Conservation (phyloP, 177 flowering plant species). For the Tripterygium wilfordii region DNA sequence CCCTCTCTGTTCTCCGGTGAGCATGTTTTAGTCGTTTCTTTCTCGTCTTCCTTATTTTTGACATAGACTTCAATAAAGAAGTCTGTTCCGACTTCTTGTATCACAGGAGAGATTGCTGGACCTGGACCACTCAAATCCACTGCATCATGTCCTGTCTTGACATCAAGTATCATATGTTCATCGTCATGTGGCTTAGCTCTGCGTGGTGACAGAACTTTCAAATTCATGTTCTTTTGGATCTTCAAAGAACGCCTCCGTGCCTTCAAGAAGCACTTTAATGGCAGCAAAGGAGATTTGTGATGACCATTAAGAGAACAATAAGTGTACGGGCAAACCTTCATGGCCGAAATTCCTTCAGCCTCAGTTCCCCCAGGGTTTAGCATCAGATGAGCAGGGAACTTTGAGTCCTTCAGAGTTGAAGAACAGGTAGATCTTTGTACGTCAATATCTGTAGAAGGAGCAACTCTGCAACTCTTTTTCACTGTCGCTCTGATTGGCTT, state of each 20-base stretch:
- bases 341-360: slow-evolving; percentile 47
- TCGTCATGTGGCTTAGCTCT: slow-evolving; percentile 8
- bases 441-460: slow-evolving; percentile 31
- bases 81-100: slow-evolving; percentile 21
- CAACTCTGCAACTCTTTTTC: slow-evolving; percentile 37
- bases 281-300: slow-evolving; percentile 45
- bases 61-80: slow-evolving; percentile 57
- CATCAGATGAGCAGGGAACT: slow-evolving; percentile 46
- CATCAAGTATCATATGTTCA: no score
- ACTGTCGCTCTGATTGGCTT: slow-evolving; percentile 40
- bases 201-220: slow-evolving; percentile 19
- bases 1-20: not conserved
- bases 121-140: no score
- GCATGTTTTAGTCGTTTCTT: slow-evolving; percentile 1
- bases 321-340: slow-evolving; percentile 81
- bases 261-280: slow-evolving; percentile 52
- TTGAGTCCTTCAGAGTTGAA: slow-evolving; percentile 68
- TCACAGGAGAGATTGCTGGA: no score
- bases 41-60: slow-evolving; percentile 7
- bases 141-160: slow-evolving; percentile 6
- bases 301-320: slow-evolving; percentile 90
- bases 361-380: slow-evolving; percentile 54
- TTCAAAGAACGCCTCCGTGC: slow-evolving; percentile 46
- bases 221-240: slow-evolving; percentile 40
- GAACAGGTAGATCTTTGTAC: slow-evolving; percentile 69